Conservation (phyloP, 2,329 filamentous ascomycete species). For the Blastomyces parvus region DNA sequence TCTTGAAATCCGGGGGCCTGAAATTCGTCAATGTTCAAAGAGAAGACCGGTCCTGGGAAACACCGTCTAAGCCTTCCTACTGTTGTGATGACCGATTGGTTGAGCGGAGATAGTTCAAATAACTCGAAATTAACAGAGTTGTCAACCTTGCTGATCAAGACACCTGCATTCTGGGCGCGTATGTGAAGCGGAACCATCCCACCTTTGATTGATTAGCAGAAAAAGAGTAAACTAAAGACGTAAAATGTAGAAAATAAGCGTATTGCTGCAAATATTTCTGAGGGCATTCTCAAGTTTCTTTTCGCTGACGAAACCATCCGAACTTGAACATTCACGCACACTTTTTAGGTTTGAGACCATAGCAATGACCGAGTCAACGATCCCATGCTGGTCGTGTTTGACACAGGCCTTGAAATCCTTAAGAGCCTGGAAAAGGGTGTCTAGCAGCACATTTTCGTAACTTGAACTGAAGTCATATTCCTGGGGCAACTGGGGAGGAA, state of each 20-base stretch:
- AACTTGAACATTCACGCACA: conserved; percentile 1
- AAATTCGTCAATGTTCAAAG: conserved; percentile 21
- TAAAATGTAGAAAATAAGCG: not conserved
- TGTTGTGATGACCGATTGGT: conserved; percentile 29
- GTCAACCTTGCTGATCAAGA: conserved; percentile 31
- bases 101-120: conserved; percentile 41
- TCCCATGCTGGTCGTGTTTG: conserved; percentile 1
- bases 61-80: conserved; percentile 34
- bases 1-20: conserved; percentile 19
- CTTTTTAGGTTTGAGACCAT: conserved; percentile 14
- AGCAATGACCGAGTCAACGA: conserved; percentile 9
- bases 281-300: conserved; percentile 8
- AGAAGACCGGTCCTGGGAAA: conserved; percentile 38
- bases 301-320: conserved; percentile 8
- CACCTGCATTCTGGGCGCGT: conserved; percentile 39
- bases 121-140: conserved; percentile 27
- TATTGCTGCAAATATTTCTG: conserved; percentile 7
- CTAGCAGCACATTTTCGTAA: conserved; percentile 22
- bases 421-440: conserved; percentile 18
- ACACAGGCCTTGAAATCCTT: conserved; percentile 14
- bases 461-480: conserved; percentile 23
- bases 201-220: conserved; percentile 7
- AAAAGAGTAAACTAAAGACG: not conserved
- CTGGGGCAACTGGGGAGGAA: conserved; percentile 42
- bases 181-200: conserved; percentile 35